Evolutionary conservation across 1,284 basidiomycete genomes (phyloP).

Genomic region (Puccinia polysora): DNA sequence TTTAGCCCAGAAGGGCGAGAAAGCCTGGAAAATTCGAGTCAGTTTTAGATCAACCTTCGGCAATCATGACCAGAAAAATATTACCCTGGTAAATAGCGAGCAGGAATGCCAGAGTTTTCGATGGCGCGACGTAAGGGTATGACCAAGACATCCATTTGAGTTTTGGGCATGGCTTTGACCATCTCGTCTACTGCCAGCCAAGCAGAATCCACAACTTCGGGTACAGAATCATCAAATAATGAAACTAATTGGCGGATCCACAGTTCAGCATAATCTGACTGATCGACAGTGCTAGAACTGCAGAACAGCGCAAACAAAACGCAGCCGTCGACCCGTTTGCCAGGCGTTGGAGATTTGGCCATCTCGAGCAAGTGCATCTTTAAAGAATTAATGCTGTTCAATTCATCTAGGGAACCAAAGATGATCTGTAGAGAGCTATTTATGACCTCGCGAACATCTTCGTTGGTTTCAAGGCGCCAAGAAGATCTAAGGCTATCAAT

Average conservation of each 20-base stretch:
- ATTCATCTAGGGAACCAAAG: conserved; percentile 70
- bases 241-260: conserved; percentile 92
- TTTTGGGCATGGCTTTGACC: conserved; percentile 85
- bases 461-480: conserved; percentile 61
- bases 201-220: conserved; percentile 72
- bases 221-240: conserved; percentile 72
- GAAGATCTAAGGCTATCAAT: conserved; percentile 67
- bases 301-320: conserved; percentile 75
- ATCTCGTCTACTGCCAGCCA: conserved; percentile 80
- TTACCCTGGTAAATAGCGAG: conserved; percentile 61
- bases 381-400: conserved; percentile 77
- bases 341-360: conserved; percentile 69
- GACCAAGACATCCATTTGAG: conserved; percentile 81
- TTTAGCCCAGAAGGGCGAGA: conserved; percentile 83
- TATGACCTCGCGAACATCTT: conserved; percentile 69
- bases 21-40: conserved; percentile 62
- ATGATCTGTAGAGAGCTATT: conserved; percentile 69
- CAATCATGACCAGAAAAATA: not conserved
- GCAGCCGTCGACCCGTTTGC: conserved; percentile 71
- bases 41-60: not conserved
- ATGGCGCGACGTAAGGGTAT: conserved; percentile 82
- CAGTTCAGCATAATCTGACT: conserved; percentile 72
- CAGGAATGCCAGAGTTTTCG: conserved; percentile 76
- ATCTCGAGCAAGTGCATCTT: conserved; percentile 82
- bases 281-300: conserved; percentile 59